Evolutionary conservation across 108 stramenopile species (phyloP), one percentile per base, ranked within the genome.

Genomic region (Nitzschia sp.): DNA sequence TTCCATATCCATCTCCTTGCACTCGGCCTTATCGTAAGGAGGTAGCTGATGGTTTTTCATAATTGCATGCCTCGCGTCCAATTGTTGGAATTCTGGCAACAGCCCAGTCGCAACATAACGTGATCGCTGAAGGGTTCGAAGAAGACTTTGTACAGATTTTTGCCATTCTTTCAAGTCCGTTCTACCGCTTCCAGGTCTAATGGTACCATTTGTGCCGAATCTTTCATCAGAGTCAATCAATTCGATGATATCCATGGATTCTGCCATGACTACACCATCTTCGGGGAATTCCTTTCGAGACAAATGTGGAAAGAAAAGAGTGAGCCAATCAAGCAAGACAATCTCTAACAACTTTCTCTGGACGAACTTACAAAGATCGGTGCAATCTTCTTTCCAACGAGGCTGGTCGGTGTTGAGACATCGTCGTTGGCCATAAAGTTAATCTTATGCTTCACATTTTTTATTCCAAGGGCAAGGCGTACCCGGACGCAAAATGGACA

Each of bases 401-500:
- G 64, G 1, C 59, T 62, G 6, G 95, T 95, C 0, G 97, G 97
- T n/a, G 95, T 95, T 2, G 71, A 75, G 28, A 94, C 58, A 76
- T 98, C 96, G 68, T 98, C 97, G 74, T 98, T 98, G 9, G 92
- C 93, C 64, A 98, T 61, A 68, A 96, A 98, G 27, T 85, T 54
- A 29, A 96, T 30, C 29, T 85, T 85, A 66, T 97, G 96, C 71
- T 93, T 92, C 55, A 97, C 76, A 71, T 91, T 92, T 73, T 97
- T 98, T 67, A 97, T 66, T 26, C 98, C 98, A 54, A 98, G 59
- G 26, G 96, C 95, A 15, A 98, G 71, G 25, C 98, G 89, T 23
- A 95, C 95, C 17, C 98, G 94, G 23, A 97, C 95, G 71, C 98
- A 98, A 71, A 95, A 98, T 31, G 98, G 98, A 68, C 98, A 98